A percentile compares a stretch with the other conserved stretches of the same genome.
Conservation (phyloP, 2,329 filamentous ascomycete genomes). For the Spiromastix sp. region DNA sequence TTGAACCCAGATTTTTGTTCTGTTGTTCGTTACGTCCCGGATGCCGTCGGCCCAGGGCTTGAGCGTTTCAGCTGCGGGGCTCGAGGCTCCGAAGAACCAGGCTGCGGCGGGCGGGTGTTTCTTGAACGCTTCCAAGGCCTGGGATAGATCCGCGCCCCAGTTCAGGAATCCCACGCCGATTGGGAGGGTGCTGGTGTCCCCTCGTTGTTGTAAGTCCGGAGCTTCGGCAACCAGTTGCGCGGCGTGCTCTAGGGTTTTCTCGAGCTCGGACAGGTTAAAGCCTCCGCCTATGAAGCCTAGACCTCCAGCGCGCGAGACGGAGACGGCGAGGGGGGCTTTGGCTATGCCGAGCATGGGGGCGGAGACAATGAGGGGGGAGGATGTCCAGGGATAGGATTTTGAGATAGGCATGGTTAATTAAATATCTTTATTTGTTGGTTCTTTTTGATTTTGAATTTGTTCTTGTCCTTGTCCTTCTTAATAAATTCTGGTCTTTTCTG, state of each 20-base stretch:
- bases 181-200: constrained; percentile 18
- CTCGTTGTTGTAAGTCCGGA: constrained; percentile 1
- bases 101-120: constrained; percentile 27
- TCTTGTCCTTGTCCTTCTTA: background rate
- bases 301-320: constrained; percentile 47
- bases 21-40: constrained; percentile 24
- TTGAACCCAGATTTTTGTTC: constrained; percentile 44
- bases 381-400: constrained; percentile 39
- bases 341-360: constrained; percentile 62
- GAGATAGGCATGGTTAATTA: constrained; percentile 3
- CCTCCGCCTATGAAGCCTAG: constrained; percentile 50
- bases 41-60: constrained; percentile 31
- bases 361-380: constrained; percentile 46
- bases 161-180: constrained; percentile 32
- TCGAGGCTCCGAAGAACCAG: constrained; percentile 30
- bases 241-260: constrained; percentile 20
- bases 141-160: constrained; percentile 25
- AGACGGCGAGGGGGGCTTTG: constrained; percentile 45
- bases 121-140: constrained; percentile 19
- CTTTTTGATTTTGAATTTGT: background rate
- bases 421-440: background rate
- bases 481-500: constrained; percentile 6
- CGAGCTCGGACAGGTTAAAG: constrained; percentile 30
- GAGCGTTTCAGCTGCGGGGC: constrained; percentile 19
- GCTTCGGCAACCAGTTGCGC: constrained; percentile 12